These are phyloP conservation scores for Chrysosphaeria jannelii DNA, from an alignment of 2,329 filamentous ascomycete species.

Conservation along the genomic window DNA sequence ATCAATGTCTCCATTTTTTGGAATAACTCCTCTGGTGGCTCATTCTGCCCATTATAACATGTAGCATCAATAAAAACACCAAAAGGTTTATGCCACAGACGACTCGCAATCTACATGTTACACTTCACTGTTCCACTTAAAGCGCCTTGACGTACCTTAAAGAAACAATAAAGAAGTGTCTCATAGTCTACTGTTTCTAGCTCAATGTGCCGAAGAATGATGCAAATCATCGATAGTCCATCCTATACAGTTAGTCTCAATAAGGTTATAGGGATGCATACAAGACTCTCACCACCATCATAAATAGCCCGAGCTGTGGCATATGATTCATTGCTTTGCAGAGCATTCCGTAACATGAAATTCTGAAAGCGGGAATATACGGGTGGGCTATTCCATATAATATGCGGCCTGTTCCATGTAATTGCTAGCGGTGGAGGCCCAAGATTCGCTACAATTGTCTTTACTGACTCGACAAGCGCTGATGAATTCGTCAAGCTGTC, in stretches of 20 bases:
- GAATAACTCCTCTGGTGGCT: slow-evolving; percentile 33
- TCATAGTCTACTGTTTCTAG: slow-evolving; percentile 33
- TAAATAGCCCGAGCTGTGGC: slow-evolving; percentile 34
- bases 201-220: slow-evolving; percentile 37
- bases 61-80: slow-evolving; percentile 38
- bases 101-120: slow-evolving; percentile 38
- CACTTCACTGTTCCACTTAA: too few relatives aligned
- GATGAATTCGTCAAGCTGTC: slow-evolving; percentile 21
- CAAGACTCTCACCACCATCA: slow-evolving; percentile 40
- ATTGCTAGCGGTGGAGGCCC: slow-evolving; percentile 37
- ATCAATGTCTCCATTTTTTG: slow-evolving; percentile 30
- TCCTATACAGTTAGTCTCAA: slow-evolving; percentile 13
- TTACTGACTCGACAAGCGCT: slow-evolving; percentile 26
- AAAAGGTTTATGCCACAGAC: slow-evolving; percentile 39
- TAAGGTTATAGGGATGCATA: slow-evolving; percentile 5
- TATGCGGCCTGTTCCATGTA: slow-evolving; percentile 36
- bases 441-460: slow-evolving; percentile 31
- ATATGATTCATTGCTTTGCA: slow-evolving; percentile 31
- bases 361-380: slow-evolving; percentile 39
- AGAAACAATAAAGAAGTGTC: slow-evolving; percentile 32
- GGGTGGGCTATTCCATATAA: slow-evolving; percentile 30
- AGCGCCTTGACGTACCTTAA: slow-evolving; percentile 23
- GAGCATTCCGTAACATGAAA: slow-evolving; percentile 41
- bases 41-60: slow-evolving; percentile 36
- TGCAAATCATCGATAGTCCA: slow-evolving; percentile 34